Evolutionary conservation across 164 flowering plant genomes (phyloP).

Genomic region (Protea cynaroides): DNA sequence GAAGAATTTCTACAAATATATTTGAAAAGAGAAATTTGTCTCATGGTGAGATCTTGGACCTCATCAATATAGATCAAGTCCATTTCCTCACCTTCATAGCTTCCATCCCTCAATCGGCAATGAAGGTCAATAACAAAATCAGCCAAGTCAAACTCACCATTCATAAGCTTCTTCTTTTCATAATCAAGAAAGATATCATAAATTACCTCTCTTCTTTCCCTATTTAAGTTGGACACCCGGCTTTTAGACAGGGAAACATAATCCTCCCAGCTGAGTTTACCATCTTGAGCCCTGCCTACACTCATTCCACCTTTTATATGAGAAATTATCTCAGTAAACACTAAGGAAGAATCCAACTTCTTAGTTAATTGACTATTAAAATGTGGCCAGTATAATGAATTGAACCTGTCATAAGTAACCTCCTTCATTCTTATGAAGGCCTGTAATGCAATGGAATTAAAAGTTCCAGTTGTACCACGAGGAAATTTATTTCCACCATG

Average conservation of each 20-base stretch:
- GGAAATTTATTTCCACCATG: conserved; percentile 18
- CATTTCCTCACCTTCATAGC: conserved; percentile 36
- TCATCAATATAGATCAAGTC: conserved; percentile 83
- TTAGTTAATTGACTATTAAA: conserved; percentile 46
- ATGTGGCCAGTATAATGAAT: conserved; percentile 67
- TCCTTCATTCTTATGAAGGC: conserved; percentile 43
- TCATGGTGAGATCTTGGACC: conserved; percentile 81
- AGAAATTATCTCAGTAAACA: conserved; percentile 69
- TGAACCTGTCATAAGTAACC: conserved; percentile 52
- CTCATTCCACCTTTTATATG: conserved; percentile 61
- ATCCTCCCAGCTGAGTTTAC: conserved; percentile 35
- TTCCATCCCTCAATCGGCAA: conserved; percentile 30
- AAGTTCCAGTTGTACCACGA: conserved; percentile 11
- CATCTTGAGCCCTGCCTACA: conserved; percentile 23
- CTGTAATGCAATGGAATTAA: conserved; percentile 40
- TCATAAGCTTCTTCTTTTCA: conserved; percentile 49
- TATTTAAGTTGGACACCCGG: conserved; percentile 38
- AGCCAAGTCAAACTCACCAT: conserved; percentile 64
- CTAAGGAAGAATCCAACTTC: conserved; percentile 56
- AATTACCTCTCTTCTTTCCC: conserved; percentile 36
- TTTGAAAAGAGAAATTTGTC: conserved; percentile 67
- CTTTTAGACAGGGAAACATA: conserved; percentile 44
- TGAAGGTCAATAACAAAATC: conserved; percentile 73
- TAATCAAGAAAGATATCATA: conserved; percentile 54
- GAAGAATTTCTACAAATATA: conserved; percentile 51